These are phyloP conservation scores for Protea cynaroides DNA, from an alignment of 164 flowering plant genomes.

Conservation along the genomic window DNA sequence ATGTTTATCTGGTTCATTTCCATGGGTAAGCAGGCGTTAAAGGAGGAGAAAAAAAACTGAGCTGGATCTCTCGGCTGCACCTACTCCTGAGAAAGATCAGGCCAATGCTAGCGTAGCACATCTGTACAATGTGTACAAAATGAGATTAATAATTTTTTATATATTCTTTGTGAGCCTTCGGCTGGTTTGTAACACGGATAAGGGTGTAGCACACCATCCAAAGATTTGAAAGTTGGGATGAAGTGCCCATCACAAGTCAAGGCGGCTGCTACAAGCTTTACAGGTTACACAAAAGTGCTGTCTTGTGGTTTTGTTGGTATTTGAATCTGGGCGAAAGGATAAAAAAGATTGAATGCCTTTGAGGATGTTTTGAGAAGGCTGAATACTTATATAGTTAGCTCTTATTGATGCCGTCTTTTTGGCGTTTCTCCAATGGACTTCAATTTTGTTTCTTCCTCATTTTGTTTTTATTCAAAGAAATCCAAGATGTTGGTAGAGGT, in stretches of 20 bases:
- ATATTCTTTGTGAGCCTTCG: slow-evolving; percentile 24
- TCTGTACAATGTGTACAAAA: slow-evolving; percentile 40
- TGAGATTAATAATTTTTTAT: slow-evolving; percentile 25
- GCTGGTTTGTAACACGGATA: slow-evolving; percentile 13
- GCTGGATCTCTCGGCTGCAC: slow-evolving; percentile 8
- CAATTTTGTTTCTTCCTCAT: slow-evolving; percentile 5
- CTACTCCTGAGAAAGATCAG: slow-evolving; percentile 7
- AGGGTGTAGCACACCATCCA: slow-evolving; percentile 9
- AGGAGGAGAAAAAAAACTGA: slow-evolving; percentile 5
- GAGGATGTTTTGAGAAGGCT: background rate
- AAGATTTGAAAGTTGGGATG: slow-evolving; percentile 6
- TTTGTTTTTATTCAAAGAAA: background rate
- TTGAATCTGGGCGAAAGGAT: background rate
- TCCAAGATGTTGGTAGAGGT: background rate
- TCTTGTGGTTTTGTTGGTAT: background rate
- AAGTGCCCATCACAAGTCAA: background rate
- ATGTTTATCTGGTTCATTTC: slow-evolving; percentile 22
- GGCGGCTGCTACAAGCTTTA: background rate
- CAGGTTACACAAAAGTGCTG: slow-evolving; percentile 1
- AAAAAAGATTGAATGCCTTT: background rate
- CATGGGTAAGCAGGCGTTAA: slow-evolving; percentile 5
- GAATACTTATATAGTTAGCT: slow-evolving; percentile 1
- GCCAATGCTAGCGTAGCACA: slow-evolving; percentile 13
- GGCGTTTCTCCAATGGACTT: background rate
- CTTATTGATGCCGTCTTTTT: slow-evolving; percentile 5